These are phyloP conservation scores for Aciculosporium take DNA, from an alignment of 2,329 filamentous ascomycete species.

Conservation along the genomic window DNA sequence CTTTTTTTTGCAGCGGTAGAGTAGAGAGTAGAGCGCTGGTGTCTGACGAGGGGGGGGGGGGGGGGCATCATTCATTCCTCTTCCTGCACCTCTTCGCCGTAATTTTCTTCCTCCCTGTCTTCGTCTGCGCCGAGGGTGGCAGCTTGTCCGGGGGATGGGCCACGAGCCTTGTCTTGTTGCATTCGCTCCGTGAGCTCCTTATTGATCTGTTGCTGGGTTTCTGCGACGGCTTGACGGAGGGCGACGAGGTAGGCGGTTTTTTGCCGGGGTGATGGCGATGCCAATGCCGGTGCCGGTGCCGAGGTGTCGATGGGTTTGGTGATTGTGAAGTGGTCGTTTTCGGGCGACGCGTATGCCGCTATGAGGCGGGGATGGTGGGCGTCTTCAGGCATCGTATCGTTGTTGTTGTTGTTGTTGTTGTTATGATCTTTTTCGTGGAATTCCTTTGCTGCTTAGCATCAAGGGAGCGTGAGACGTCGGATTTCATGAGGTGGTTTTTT, in stretches of 20 bases:
- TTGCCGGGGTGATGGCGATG: constrained; percentile 24
- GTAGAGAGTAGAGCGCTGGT: background rate
- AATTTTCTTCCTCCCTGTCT: constrained; percentile 57
- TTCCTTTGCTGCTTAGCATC: too few relatives aligned
- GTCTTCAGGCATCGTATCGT: too few relatives aligned
- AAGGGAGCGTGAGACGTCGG: too few relatives aligned
- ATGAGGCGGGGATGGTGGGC: constrained; percentile 17
- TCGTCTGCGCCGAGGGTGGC: constrained; percentile 29
- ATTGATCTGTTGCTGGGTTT: constrained; percentile 55
- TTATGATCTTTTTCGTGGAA: background rate
- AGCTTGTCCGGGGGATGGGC: constrained; percentile 15
- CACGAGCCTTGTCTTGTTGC: constrained; percentile 52
- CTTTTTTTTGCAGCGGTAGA: background rate
- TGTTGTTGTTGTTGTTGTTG: background rate
- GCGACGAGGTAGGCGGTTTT: constrained; percentile 45
- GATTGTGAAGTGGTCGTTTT: constrained; percentile 32
- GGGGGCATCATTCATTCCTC: constrained; percentile 30
- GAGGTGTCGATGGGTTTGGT: constrained; percentile 22
- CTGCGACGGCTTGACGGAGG: constrained; percentile 41
- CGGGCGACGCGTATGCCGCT: constrained; percentile 40
- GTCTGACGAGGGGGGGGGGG: background rate
- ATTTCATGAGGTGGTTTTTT: too few relatives aligned
- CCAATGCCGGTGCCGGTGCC: constrained; percentile 19
- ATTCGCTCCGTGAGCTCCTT: constrained; percentile 57
- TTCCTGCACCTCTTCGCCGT: constrained; percentile 70